Evolutionary conservation across 2,329 filamentous ascomycete species (phyloP), one percentile per base, ranked within the genome.

Genomic region (Zymoseptoria passerinii): DNA sequence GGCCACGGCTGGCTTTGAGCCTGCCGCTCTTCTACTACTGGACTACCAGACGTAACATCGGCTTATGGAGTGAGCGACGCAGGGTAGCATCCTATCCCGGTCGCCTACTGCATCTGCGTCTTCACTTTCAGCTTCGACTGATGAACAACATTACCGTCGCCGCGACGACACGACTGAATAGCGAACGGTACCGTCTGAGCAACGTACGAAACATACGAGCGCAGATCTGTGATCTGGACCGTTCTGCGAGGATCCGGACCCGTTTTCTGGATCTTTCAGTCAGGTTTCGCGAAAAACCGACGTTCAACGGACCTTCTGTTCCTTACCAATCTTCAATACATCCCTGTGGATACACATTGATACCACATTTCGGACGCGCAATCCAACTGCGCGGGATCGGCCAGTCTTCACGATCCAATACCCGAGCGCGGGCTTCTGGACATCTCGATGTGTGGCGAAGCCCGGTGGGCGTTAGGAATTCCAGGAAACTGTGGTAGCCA

Each of bases 401-500:
- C 35, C n/a, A 16, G 35, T 13, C 10, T 44, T 16, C 2, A 16
- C 13, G 35, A n/a, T 16, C 13, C 35, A 44, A n/a, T 13, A 44
- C 13, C 10, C 7, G 35, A 16, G n/a, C 35, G 35, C 35, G 35
- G 35, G 13, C 35, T 44, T 44, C 35, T 16, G 35, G 13, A 44
- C 16, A 44, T 44, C n/a, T 7, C 35, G 35, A 44, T 44, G 35
- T 13, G 35, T 44, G 35, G n/a, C 35, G 16, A 16, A 44, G 35
- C 35, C 35, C 35, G 35, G 10, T 44, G 7, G 35, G 13, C 16
- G 35, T 50, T 23, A 29, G 54, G 28, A 27, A 53, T 48, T 23
- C 8, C 54, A 53, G 59, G 52, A 55, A 58, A 57, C 54, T 28
- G 56, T 55, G 53, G 50, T 27, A 29, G 53, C 7, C 13, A 28